Conservation (phyloP, 768 basidiomycete species). For the Aureoboletus auriporus region DNA sequence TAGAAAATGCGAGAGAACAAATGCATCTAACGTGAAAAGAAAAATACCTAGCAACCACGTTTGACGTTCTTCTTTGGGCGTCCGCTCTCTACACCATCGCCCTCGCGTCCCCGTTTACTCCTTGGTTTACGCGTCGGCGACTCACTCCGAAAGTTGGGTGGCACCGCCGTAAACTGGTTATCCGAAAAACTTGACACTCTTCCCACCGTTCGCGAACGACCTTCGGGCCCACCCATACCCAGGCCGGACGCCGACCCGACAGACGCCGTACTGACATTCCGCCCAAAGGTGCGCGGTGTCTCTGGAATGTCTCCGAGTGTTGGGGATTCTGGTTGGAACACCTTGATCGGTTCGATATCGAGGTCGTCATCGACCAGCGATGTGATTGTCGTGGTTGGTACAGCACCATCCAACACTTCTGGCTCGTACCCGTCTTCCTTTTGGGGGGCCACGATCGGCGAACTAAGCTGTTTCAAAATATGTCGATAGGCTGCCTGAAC, state of each 20-base stretch:
- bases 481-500: slow-evolving; percentile 67
- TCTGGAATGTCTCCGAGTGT: slow-evolving; percentile 1
- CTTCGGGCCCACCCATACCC: neutral
- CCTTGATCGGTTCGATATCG: slow-evolving; percentile 27
- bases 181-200: slow-evolving; percentile 31
- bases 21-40: too few relatives aligned
- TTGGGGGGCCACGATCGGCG: slow-evolving; percentile 3
- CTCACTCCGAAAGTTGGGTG: slow-evolving; percentile 30
- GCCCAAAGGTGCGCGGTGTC: slow-evolving; percentile 30
- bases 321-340: neutral
- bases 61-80: slow-evolving; percentile 22
- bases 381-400: neutral
- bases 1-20: too few relatives aligned
- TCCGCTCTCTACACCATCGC: slow-evolving; percentile 9
- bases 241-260: neutral
- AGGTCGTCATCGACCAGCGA: slow-evolving; percentile 1
- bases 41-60: neutral
- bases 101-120: slow-evolving; percentile 23
- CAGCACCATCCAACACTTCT: neutral
- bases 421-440: slow-evolving; percentile 14
- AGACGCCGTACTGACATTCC: slow-evolving; percentile 13
- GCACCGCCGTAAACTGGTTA: slow-evolving; percentile 48
- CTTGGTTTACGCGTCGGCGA: slow-evolving; percentile 29
- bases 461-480: slow-evolving; percentile 28
- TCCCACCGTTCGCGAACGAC: slow-evolving; percentile 15